Evolutionary conservation across 2,329 filamentous ascomycete genomes (phyloP).

Genomic region (Amphichorda felina): DNA sequence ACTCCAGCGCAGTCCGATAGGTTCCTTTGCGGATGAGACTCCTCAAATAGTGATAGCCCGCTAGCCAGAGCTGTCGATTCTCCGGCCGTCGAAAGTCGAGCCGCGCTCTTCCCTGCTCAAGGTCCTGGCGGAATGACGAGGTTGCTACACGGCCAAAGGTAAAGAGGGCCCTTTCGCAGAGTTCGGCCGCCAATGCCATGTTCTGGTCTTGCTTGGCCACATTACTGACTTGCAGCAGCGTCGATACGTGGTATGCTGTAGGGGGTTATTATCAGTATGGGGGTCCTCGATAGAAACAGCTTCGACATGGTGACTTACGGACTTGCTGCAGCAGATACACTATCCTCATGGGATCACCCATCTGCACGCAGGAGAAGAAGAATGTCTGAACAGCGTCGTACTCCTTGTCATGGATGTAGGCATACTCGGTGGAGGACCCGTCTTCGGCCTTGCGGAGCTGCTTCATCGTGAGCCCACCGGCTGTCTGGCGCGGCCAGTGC

Average conservation of each 20-base stretch:
- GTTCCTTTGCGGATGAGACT: slow-evolving; percentile 86
- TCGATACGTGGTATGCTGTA: slow-evolving; percentile 77
- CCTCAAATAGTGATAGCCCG: slow-evolving; percentile 77
- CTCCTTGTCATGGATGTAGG: slow-evolving; percentile 59
- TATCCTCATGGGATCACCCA: slow-evolving; percentile 72
- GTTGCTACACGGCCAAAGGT: slow-evolving; percentile 83
- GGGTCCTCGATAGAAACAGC: too few species aligned
- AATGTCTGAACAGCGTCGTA: slow-evolving; percentile 67
- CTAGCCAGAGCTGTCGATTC: slow-evolving; percentile 88
- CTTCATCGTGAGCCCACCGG: slow-evolving; percentile 77
- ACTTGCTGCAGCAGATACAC: slow-evolving; percentile 51
- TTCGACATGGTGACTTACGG: too few species aligned
- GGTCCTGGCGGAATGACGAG: slow-evolving; percentile 64
- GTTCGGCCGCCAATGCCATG: slow-evolving; percentile 71
- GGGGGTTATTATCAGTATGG: too few species aligned
- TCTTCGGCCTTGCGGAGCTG: slow-evolving; percentile 26
- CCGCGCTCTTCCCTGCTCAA: slow-evolving; percentile 68
- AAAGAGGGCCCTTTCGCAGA: slow-evolving; percentile 85
- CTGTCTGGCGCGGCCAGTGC: slow-evolving; percentile 70
- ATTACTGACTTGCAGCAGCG: slow-evolving; percentile 84
- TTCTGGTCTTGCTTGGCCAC: slow-evolving; percentile 89
- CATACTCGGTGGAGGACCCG: slow-evolving; percentile 57
- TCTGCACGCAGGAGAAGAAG: slow-evolving; percentile 73
- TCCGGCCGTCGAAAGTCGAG: slow-evolving; percentile 73
- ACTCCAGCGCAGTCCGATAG: slow-evolving; percentile 85